A percentile compares a stretch with the other conserved stretches of the same genome.
Conservation (phyloP, 1,284 basidiomycete genomes). For the Rugosomyces carneus region DNA sequence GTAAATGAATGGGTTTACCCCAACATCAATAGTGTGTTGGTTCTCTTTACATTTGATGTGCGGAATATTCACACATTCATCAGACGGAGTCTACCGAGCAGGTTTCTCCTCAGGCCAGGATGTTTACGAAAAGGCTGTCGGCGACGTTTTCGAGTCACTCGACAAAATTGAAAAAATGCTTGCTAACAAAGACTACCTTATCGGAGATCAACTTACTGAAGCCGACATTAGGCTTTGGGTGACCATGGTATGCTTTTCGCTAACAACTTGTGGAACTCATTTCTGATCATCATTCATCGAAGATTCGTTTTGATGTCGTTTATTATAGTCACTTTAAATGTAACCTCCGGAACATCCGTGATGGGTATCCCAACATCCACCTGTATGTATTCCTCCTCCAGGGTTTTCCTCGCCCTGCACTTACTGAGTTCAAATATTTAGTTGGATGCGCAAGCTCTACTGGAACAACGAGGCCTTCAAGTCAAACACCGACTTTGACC, state of each 20-base stretch:
- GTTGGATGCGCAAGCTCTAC: slow-evolving; percentile 87
- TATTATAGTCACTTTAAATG: slow-evolving; percentile 95
- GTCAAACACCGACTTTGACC: slow-evolving; percentile 82
- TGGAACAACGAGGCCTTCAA: slow-evolving; percentile 90
- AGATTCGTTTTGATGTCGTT: slow-evolving; percentile 71
- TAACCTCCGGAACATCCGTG: slow-evolving; percentile 74
- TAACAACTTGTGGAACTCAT: not conserved
- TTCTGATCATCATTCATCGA: not conserved
- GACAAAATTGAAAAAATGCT: slow-evolving; percentile 81
- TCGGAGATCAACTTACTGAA: slow-evolving; percentile 83
- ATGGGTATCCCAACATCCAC: slow-evolving; percentile 80
- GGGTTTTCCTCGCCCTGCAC: too few relatives aligned
- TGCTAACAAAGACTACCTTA: slow-evolving; percentile 65
- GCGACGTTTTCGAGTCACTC: slow-evolving; percentile 68
- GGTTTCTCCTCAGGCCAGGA: slow-evolving; percentile 83
- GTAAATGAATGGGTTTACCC: slow-evolving; percentile 88
- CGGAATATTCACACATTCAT: not conserved
- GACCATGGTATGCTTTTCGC: slow-evolving; percentile 63
- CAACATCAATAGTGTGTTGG: slow-evolving; percentile 65
- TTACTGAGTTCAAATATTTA: too few relatives aligned
- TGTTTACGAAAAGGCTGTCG: slow-evolving; percentile 79
- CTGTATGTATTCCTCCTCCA: slow-evolving; percentile 36
- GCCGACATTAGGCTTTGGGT: slow-evolving; percentile 90
- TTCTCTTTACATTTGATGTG: not conserved
- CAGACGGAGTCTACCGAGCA: slow-evolving; percentile 83